Conservation (phyloP, 2,329 filamentous ascomycete species). For the Chalaropsis thielavioides region DNA sequence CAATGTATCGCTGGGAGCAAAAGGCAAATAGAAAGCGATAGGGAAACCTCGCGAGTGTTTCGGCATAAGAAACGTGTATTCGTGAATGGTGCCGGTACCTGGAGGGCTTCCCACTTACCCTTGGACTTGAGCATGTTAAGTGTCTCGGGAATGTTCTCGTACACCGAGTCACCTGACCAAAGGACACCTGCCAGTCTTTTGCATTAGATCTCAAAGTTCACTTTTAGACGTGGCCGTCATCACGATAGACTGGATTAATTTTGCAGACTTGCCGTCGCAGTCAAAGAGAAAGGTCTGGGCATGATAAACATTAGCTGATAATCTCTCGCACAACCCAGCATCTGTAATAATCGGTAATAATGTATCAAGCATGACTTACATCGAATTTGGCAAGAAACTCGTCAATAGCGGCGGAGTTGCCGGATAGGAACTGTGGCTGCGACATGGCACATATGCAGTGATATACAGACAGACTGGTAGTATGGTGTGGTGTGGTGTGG, state of each 20-base stretch:
- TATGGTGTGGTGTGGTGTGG: not conserved
- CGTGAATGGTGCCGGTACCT: too few species aligned
- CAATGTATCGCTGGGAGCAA: too few species aligned
- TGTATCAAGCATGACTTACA: conserved; percentile 45
- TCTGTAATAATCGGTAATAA: not conserved
- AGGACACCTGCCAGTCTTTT: conserved; percentile 54
- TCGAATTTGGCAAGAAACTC: conserved; percentile 85
- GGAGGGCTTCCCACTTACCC: conserved; percentile 41
- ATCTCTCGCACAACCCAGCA: not conserved
- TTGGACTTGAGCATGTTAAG: conserved; percentile 66
- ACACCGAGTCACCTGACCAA: conserved; percentile 89
- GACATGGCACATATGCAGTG: conserved; percentile 21
- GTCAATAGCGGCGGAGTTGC: conserved; percentile 60
- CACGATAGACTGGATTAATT: not conserved
- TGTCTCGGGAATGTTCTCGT: conserved; percentile 72
- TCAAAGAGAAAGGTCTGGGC: conserved; percentile 79
- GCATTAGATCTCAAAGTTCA: not conserved
- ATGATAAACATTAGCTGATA: not conserved
- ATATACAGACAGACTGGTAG: not conserved
- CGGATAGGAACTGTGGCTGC: conserved; percentile 54
- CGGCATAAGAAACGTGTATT: not conserved
- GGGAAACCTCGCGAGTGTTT: not conserved
- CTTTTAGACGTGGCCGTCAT: not conserved
- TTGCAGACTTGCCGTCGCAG: conserved; percentile 62
- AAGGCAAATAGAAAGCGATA: too few species aligned